Percentiles rank a stretch among this genome's conserved stretches.
Conservation (phyloP, 2,329 filamentous ascomycete species). For the Monascus ruber region DNA sequence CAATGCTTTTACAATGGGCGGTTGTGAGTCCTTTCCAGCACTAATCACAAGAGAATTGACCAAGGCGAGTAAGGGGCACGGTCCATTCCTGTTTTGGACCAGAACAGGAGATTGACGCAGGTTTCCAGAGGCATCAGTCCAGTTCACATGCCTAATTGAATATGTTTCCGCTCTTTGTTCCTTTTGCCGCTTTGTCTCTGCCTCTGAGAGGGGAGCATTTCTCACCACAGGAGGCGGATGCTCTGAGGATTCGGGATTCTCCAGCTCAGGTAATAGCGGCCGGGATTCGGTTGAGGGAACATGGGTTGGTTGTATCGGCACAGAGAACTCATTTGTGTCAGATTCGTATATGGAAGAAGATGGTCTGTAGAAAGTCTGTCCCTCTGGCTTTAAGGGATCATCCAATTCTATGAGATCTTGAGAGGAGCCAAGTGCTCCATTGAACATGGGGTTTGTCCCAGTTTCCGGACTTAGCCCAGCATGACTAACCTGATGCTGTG, state of each 20-base stretch:
- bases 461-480: too few relatives aligned
- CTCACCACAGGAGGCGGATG: constrained; percentile 2
- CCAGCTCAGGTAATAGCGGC: constrained; percentile 5
- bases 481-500: too few relatives aligned
- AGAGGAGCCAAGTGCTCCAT: constrained; percentile 18
- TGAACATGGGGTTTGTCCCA: constrained; percentile 10
- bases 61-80: constrained; percentile 82
- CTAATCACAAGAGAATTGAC: constrained; percentile 86
- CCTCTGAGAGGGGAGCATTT: constrained; percentile 12
- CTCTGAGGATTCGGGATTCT: not conserved
- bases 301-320: not conserved
- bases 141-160: constrained; percentile 81
- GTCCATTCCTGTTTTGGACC: constrained; percentile 87
- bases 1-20: constrained; percentile 66
- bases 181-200: constrained; percentile 22
- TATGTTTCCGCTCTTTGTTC: constrained; percentile 64
- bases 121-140: constrained; percentile 59
- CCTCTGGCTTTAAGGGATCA: constrained; percentile 3
- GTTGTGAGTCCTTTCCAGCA: constrained; percentile 54
- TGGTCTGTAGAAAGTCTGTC: constrained; percentile 3
- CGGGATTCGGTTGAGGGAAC: not conserved
- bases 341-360: constrained; percentile 6
- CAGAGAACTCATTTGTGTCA: not conserved
- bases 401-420: constrained; percentile 23
- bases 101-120: constrained; percentile 74